phyloP scores from a whole-genome alignment of 2,329 filamentous ascomycete species.

The Phaeoacremonium minimum region DNA sequence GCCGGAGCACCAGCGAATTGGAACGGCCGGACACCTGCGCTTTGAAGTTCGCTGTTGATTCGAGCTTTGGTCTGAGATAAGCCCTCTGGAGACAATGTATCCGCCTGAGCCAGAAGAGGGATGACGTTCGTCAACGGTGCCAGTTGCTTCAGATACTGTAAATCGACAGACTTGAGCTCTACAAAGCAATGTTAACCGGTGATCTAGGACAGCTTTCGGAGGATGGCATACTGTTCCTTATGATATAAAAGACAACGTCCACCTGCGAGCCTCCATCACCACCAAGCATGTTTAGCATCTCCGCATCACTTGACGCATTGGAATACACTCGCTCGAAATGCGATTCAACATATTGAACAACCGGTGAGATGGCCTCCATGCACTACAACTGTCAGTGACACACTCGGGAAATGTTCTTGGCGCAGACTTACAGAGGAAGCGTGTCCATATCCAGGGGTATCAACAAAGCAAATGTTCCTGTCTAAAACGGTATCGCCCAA shows the following conservation, averaged over 20 bases:
- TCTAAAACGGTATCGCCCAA: conserved; percentile 75
- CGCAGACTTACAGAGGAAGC: conserved; percentile 43
- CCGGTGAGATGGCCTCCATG: conserved; percentile 53
- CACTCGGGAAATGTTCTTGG: conserved; percentile 2
- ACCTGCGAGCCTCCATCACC: conserved; percentile 80
- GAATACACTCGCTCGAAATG: conserved; percentile 61
- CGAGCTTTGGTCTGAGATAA: conserved; percentile 55
- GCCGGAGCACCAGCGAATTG: conserved; percentile 48
- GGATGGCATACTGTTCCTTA: conserved; percentile 59
- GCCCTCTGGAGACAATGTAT: conserved; percentile 58
- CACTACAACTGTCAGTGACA: conserved; percentile 24
- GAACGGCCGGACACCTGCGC: conserved; percentile 60
- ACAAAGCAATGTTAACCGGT: conserved; percentile 15
- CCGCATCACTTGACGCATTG: conserved; percentile 63
- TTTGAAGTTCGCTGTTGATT: conserved; percentile 51
- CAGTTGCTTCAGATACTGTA: conserved; percentile 68
- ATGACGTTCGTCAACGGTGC: conserved; percentile 77
- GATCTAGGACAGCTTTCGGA: background rate
- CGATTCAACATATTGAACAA: conserved; percentile 69
- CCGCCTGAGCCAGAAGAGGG: conserved; percentile 73
- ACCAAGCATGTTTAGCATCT: conserved; percentile 73
- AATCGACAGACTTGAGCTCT: conserved; percentile 60
- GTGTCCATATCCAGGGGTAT: conserved; percentile 64
- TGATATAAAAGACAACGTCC: conserved; percentile 79
- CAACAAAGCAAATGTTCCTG: conserved; percentile 89